phyloP scores from a whole-genome alignment of 345 rosid species.

The Boechera stricta region DNA sequence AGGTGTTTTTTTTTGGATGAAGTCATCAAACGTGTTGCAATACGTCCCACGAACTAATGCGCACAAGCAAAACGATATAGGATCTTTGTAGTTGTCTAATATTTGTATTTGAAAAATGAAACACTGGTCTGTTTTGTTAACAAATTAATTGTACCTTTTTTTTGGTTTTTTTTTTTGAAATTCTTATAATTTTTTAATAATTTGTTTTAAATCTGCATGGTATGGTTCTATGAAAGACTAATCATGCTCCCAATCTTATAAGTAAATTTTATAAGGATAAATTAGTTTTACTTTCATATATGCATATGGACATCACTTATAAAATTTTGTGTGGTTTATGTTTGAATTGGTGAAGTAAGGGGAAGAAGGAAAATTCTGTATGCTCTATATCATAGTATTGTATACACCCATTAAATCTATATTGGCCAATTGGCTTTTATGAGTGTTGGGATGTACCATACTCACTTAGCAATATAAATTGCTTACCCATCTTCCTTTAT shows the following conservation, averaged over 20 bases:
- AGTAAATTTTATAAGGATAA: too few relatives aligned
- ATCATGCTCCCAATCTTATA: background rate
- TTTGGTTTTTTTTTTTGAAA: background rate
- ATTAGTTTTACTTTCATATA: too few relatives aligned
- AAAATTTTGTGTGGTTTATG: too few relatives aligned
- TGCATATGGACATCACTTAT: too few relatives aligned
- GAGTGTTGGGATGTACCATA: too few relatives aligned
- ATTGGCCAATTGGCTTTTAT: too few relatives aligned
- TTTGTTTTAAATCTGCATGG: background rate
- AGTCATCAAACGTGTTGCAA: slow-evolving; percentile 53
- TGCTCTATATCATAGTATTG: too few relatives aligned
- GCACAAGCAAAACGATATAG: slow-evolving; percentile 1
- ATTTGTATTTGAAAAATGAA: background rate
- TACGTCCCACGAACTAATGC: slow-evolving; percentile 49
- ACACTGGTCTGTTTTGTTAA: background rate
- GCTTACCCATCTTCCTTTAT: too few relatives aligned
- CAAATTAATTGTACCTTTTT: background rate
- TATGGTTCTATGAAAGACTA: background rate
- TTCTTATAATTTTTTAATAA: background rate
- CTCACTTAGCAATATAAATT: too few relatives aligned
- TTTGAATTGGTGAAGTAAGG: too few relatives aligned
- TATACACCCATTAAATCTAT: too few relatives aligned
- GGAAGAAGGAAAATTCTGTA: too few relatives aligned
- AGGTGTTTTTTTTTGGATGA: slow-evolving; percentile 32
- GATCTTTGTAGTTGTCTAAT: background rate